phyloP scores from a whole-genome alignment of 495 filamentous ascomycete species.

The Penicillium manginii region DNA sequence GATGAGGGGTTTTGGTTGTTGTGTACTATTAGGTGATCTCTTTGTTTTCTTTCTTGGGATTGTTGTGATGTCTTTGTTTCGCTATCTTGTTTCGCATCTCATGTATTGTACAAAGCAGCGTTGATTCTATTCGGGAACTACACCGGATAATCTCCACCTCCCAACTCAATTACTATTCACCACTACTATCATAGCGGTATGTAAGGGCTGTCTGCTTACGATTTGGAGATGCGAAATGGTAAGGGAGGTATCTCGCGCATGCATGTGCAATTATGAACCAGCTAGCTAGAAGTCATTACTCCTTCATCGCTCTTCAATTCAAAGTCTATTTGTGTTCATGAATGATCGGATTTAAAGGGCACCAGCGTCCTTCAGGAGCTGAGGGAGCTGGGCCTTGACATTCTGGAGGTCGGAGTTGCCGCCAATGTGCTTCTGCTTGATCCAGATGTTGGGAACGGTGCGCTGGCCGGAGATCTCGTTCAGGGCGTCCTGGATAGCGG shows the following conservation, averaged over 20 bases:
- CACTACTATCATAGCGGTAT: neutral
- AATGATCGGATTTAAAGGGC: constrained; percentile 52
- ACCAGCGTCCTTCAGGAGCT: constrained; percentile 66
- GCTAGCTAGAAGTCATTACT: neutral
- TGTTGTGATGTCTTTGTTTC: too few relatives aligned
- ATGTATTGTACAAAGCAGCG: constrained; percentile 4
- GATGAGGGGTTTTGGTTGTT: neutral
- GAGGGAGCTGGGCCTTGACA: constrained; percentile 57
- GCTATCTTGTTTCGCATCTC: constrained; percentile 1
- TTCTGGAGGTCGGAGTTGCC: constrained; percentile 93
- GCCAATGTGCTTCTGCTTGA: constrained; percentile 86
- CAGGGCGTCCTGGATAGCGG: constrained; percentile 82
- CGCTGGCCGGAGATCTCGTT: constrained; percentile 77
- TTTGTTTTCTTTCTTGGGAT: neutral
- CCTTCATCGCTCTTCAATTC: neutral
- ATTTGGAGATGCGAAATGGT: neutral
- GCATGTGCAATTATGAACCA: constrained; percentile 7
- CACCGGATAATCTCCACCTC: neutral
- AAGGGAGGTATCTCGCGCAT: neutral
- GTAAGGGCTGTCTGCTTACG: too few relatives aligned
- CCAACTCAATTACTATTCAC: neutral
- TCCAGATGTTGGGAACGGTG: constrained; percentile 95
- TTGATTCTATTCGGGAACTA: neutral
- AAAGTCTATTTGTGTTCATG: neutral
- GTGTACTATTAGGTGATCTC: too few relatives aligned